Conservation (phyloP, 805 yeast species). For the Danielozyma ontarioensis region DNA sequence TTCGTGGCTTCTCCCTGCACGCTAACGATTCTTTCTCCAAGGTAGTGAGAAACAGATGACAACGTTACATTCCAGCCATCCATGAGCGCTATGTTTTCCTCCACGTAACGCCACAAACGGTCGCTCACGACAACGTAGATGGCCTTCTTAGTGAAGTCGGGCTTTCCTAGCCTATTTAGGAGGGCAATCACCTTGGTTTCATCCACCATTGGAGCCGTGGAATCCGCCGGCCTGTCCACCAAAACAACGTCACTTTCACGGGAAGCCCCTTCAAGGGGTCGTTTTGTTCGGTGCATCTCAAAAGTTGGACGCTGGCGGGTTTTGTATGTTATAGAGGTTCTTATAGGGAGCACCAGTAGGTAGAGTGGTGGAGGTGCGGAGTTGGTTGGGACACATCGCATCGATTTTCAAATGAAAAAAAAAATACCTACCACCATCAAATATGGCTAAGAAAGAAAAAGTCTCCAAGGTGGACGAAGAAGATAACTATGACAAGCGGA, state of each 20-base stretch:
- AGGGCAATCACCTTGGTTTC: neutral
- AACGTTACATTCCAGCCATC: slow-evolving; percentile 16
- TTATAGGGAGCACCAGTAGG: no score
- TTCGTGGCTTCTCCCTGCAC: slow-evolving; percentile 20
- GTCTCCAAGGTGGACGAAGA: slow-evolving; percentile 39
- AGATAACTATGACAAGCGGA: slow-evolving; percentile 88
- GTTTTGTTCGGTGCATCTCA: no score
- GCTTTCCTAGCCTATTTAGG: no score
- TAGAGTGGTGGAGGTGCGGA: no score
- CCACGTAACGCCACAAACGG: slow-evolving; percentile 16
- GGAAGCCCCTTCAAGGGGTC: no score
- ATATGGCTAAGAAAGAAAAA: slow-evolving; percentile 45
- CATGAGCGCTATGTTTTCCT: slow-evolving; percentile 5
- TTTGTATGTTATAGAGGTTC: no score
- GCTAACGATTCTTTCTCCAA: slow-evolving; percentile 23
- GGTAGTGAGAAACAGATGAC: slow-evolving; percentile 17
- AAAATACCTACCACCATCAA: neutral
- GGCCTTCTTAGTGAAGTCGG: slow-evolving; percentile 4
- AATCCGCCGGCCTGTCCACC: no score
- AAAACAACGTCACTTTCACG: no score
- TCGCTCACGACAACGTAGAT: slow-evolving; percentile 19
- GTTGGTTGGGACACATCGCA: no score
- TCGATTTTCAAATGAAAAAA: neutral
- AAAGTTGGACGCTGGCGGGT: no score
- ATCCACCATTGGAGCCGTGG: no score